Evolutionary conservation across 1,284 basidiomycete species (phyloP), one percentile per base, ranked within the genome.

Genomic region (Ganoderma sp.): DNA sequence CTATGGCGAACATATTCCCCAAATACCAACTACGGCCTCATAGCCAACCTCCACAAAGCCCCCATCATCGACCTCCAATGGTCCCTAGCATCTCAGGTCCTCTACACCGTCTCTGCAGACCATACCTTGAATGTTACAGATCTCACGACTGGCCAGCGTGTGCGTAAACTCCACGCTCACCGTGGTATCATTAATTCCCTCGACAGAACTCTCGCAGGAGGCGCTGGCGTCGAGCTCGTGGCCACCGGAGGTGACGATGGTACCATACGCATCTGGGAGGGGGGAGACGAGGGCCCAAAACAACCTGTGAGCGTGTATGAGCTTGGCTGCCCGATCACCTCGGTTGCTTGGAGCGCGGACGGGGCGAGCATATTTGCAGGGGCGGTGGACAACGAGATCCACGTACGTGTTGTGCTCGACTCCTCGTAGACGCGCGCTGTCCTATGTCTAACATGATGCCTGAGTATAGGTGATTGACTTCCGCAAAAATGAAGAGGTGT

Each of bases 341-440:
- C 92, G 0, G 95, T 97, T 0, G 93, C 92, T 76, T 98, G 95
- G 95, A 92, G 93, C 74, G 88, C 88, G 50, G 96, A 98, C 76
- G 96, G 94, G 0, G 86, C 92, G 71, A 92, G 88, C 71, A 84
- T 96, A 67, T 98, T 94, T 73, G 88, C 94, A n/a, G 95, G 91
- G 10, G 95, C 93, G 8, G 80, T 98, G 74, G 96, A 98, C 80
- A 98, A 98, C 74, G 94, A 95, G 78, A 91, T 98, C 71, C 95
- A 97, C 78, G 96, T 96, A 77, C 71, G 91, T 84, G 15, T 28
- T 41, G 67, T 57, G 28, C 25, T 7, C 17, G 68, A 19, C 57
- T 66, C 67, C 14, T 17, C 22, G 10, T 25, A 22, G 58, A 42
- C 22, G 25, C 22, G 25, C 25, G 50, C 60, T 61, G 3, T 5